Evolutionary conservation across 2,329 filamentous ascomycete species (phyloP), one percentile per base, ranked within the genome.

Genomic region (Westerdykella sp.): DNA sequence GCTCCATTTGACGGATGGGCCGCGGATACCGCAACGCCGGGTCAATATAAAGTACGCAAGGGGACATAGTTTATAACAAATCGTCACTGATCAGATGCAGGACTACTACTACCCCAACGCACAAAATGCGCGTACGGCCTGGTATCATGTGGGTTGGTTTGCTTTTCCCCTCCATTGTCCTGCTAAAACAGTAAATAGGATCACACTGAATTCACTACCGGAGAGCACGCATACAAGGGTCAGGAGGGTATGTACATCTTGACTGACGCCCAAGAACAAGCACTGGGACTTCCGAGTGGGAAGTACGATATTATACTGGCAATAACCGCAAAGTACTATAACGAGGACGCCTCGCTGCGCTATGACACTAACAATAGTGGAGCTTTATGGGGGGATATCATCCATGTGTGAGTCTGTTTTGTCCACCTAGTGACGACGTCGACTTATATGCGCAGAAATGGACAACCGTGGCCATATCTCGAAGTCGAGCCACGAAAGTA

Each of bases 71-170:
- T 28, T 23, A 11, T 15, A 34, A 7, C 9, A 35, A 11, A 13
- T 9, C 7, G 3, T 35, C n/a, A 13, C 16, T 35, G 13, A 15
- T 39, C 23, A 6, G 4, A 16, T 28, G 3, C 23, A 52, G 57
- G 79, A 81, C 47, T 80, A 81, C 57, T 81, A 80, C 57, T 82
- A 79, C 50, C 77, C 78, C 9, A 81, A 81, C 55, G 63, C 58
- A 12, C 73, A 80, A 54, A 69, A 67, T 32, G 75, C 70, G 1
- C 69, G 78, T 31, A 69, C 75, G 0, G 66, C 80, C 23, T 81
- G 78, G 78, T 81, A 81, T 49, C 77, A 81, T 50, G 59, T 61
- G 39, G 48, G 74, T 73, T 47, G 66, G 69, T 43, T 66, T 68
- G 12, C 57, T 70, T 41, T 56, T 35, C 32, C n/a, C 32, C 3